Percentiles rank a stretch among this genome's conserved stretches.
Conservation (phyloP, 495 filamentous ascomycete genomes). For the Daldinia grandis region DNA sequence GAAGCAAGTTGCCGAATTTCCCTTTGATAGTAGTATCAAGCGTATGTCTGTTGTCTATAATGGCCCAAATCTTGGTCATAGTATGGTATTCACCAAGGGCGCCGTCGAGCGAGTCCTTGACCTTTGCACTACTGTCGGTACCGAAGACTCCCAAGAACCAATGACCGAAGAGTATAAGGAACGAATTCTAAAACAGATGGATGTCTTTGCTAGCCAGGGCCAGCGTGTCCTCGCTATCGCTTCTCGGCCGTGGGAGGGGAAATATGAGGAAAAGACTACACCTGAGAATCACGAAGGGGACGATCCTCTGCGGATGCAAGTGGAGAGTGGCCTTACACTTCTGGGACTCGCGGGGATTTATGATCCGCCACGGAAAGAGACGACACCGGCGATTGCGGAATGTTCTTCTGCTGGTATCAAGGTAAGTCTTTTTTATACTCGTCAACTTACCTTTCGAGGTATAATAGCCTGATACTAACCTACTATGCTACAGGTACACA, state of each 20-base stretch:
- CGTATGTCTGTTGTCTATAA: constrained; percentile 82
- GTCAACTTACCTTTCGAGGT: background rate
- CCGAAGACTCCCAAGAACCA: constrained; percentile 57
- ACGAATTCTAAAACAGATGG: constrained; percentile 70
- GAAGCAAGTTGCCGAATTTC: constrained; percentile 75
- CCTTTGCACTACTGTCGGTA: constrained; percentile 68
- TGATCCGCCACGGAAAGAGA: constrained; percentile 76
- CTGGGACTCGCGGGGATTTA: constrained; percentile 79
- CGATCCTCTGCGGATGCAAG: constrained; percentile 52
- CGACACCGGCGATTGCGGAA: constrained; percentile 67
- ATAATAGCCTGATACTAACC: constrained; percentile 1
- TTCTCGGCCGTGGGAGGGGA: constrained; percentile 57
- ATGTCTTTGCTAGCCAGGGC: constrained; percentile 74
- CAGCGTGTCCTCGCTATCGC: constrained; percentile 82
- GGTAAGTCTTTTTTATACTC: constrained; percentile 36
- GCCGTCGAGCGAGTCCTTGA: constrained; percentile 83
- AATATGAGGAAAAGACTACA: constrained; percentile 36
- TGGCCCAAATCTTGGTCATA: constrained; percentile 43
- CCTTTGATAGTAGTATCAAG: constrained; percentile 84
- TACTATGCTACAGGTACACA: constrained; percentile 61
- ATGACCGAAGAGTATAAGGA: constrained; percentile 68
- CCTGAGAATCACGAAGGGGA: constrained; percentile 30
- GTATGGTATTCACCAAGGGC: constrained; percentile 77
- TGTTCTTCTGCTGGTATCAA: constrained; percentile 76
- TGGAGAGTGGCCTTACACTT: constrained; percentile 67